phyloP scores from a whole-genome alignment of 352 stramenopile genomes.

The Phytopythium delawarense region DNA sequence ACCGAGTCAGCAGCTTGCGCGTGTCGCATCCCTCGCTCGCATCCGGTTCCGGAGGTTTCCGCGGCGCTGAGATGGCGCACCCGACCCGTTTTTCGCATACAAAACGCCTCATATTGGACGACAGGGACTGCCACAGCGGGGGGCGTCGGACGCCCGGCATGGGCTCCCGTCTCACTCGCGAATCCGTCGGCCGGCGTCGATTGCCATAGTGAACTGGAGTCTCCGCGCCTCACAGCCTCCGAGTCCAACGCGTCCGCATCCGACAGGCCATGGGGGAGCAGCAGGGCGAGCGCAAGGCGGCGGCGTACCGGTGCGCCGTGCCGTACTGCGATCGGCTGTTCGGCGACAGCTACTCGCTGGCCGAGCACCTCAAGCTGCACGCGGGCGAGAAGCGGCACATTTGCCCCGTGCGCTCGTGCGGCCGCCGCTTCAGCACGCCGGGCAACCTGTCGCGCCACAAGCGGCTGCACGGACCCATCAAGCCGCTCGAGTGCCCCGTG shows the following conservation, averaged over 20 bases:
- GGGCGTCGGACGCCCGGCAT: not conserved
- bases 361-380: conserved; percentile 44
- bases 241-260: no score
- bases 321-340: conserved; percentile 31
- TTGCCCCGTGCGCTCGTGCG: conserved; percentile 44
- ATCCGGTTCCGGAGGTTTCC: not conserved
- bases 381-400: conserved; percentile 44
- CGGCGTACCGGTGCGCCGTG: conserved; percentile 26
- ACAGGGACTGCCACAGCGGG: no score
- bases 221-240: no score
- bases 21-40: not conserved
- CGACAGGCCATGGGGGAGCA: not conserved
- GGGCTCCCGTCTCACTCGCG: not conserved
- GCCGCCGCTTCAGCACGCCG: conserved; percentile 45
- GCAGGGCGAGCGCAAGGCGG: not conserved
- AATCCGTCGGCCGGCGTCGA: not conserved
- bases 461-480: conserved; percentile 47
- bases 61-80: conserved; percentile 3
- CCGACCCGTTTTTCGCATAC: not conserved
- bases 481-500: conserved; percentile 43
- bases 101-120: not conserved
- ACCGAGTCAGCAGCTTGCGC: not conserved
- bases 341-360: conserved; percentile 30
- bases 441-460: conserved; percentile 62
- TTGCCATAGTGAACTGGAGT: no score